phyloP scores from a whole-genome alignment of 2,329 filamentous ascomycete species.

The Hymenoscyphus occultus region DNA sequence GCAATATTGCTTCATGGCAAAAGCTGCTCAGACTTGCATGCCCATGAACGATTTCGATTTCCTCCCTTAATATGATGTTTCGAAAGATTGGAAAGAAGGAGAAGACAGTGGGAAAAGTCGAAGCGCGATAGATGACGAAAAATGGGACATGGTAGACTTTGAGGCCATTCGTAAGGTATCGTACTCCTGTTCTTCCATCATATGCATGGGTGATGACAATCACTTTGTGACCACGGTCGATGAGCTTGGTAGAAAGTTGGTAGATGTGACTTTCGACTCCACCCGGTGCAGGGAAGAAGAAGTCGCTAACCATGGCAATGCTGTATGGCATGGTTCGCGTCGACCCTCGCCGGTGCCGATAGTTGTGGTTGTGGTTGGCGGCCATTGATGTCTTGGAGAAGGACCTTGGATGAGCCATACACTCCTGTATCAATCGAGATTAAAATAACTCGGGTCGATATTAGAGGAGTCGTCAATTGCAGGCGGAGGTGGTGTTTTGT shows the following conservation, averaged over 20 bases:
- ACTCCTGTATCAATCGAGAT: background rate
- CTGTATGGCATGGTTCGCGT: constrained; percentile 48
- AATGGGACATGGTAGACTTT: constrained; percentile 99
- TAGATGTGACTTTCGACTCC: constrained; percentile 98
- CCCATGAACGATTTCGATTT: constrained; percentile 97
- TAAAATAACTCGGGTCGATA: background rate
- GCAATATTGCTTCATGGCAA: constrained; percentile 91
- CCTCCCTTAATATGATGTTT: constrained; percentile 90
- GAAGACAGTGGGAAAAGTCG: constrained; percentile 95
- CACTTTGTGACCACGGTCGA: constrained; percentile 96
- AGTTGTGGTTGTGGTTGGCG: constrained; percentile 11
- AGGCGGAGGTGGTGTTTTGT: background rate
- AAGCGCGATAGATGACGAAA: constrained; percentile 88
- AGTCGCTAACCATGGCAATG: constrained; percentile 94
- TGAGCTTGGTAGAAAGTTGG: constrained; percentile 91
- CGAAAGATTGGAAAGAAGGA: constrained; percentile 98
- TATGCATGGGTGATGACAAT: constrained; percentile 97
- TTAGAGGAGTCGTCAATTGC: background rate
- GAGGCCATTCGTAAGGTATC: constrained; percentile 94
- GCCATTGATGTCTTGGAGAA: background rate
- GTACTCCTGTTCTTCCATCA: constrained; percentile 82
- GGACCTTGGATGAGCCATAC: background rate
- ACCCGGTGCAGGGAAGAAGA: constrained; percentile 97
- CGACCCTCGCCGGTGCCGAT: background rate
- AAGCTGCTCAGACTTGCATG: constrained; percentile 90